Conservation (phyloP, 495 filamentous ascomycete species). For the Penicillium silybi region DNA sequence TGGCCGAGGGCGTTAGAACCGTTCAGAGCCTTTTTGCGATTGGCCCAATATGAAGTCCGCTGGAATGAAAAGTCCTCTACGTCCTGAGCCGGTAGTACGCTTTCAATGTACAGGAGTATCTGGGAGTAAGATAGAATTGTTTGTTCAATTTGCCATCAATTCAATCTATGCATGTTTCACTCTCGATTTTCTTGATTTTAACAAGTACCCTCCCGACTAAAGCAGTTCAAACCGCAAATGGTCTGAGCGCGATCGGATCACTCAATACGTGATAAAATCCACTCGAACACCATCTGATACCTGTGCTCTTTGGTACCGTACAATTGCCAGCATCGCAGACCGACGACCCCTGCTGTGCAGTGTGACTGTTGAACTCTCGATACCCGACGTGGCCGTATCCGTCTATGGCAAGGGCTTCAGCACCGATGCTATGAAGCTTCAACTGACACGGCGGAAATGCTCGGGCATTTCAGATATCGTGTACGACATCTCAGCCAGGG, state of each 20-base stretch:
- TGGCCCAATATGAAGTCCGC: background rate
- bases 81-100: background rate
- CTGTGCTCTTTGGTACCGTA: background rate
- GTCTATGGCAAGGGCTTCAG: background rate
- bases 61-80: background rate
- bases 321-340: background rate
- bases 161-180: slow-evolving; percentile 4
- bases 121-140: background rate
- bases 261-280: background rate
- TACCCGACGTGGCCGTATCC: background rate
- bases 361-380: slow-evolving; percentile 3
- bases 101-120: background rate
- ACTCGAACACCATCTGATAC: background rate
- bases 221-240: background rate
- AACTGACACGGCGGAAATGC: slow-evolving; percentile 11
- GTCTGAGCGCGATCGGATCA: slow-evolving; percentile 17
- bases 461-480: slow-evolving; percentile 1
- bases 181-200: background rate
- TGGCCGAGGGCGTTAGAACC: background rate
- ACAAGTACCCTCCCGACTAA: background rate
- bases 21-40: too few relatives aligned
- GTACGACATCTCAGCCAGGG: slow-evolving; percentile 5
- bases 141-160: background rate
- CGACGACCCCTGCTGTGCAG: slow-evolving; percentile 5
- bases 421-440: background rate